Evolutionary conservation across 129 eudicot genomes (phyloP).

Genomic region (Helichrysum umbraculigerum): DNA sequence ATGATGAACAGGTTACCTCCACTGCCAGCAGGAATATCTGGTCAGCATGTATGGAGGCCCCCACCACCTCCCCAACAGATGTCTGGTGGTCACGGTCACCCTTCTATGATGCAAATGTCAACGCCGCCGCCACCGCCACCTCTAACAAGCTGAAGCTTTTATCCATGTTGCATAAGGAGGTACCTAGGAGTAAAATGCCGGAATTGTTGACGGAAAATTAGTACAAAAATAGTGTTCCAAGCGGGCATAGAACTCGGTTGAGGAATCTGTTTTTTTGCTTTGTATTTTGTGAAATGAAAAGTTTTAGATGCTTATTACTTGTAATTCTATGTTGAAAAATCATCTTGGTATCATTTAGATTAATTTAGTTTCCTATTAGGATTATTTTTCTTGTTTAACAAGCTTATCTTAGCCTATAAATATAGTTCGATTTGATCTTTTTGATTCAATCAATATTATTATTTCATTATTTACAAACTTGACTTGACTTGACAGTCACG

Average conservation of each 20-base stretch:
- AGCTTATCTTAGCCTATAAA: too few relatives aligned
- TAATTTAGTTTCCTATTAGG: too few relatives aligned
- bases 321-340: too few relatives aligned
- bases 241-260: too few relatives aligned
- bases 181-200: not conserved
- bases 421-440: too few relatives aligned
- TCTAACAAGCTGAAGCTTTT: constrained; percentile 32
- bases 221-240: constrained; percentile 11
- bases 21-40: constrained; percentile 60
- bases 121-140: constrained; percentile 79
- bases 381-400: too few relatives aligned
- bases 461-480: too few relatives aligned
- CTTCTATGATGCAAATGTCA: constrained; percentile 69
- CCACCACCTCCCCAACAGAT: too few relatives aligned
- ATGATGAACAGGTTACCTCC: constrained; percentile 42
- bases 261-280: not conserved
- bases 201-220: constrained; percentile 11
- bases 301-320: too few relatives aligned
- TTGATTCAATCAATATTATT: too few relatives aligned
- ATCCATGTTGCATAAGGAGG: constrained; percentile 4
- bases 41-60: constrained; percentile 52
- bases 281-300: not conserved
- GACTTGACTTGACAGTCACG: too few relatives aligned
- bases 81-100: constrained; percentile 27
- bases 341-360: too few relatives aligned